A percentile compares a stretch with the other conserved stretches of the same genome.
These are phyloP conservation scores for Bipolaris zeicola DNA, from an alignment of 2,329 filamentous ascomycete genomes.

Conservation along the genomic window DNA sequence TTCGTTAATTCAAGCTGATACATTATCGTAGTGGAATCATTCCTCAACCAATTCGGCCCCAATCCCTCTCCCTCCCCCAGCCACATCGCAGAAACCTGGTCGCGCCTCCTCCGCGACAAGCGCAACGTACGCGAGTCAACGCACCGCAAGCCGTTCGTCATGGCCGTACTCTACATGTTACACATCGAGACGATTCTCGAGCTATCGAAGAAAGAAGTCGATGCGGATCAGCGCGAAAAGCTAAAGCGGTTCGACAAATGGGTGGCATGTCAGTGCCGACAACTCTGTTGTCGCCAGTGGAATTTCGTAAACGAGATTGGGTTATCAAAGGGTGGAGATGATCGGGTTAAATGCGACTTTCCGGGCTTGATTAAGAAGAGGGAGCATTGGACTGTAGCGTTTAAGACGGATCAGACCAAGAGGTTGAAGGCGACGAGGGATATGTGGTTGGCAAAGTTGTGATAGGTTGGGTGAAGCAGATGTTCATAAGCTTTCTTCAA, in stretches of 20 bases:
- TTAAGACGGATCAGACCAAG: conserved; percentile 2
- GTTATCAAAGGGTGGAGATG: conserved; percentile 3
- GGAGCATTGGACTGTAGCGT: conserved; percentile 5
- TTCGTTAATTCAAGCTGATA: neutral
- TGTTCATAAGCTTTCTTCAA: neutral
- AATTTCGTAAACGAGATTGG: conserved; percentile 12
- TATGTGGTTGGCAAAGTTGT: conserved; percentile 3
- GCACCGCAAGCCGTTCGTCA: conserved; percentile 12
- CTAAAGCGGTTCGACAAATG: conserved; percentile 10
- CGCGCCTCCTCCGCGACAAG: conserved; percentile 10
- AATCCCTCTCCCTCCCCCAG: neutral
- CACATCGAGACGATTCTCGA: conserved; percentile 7
- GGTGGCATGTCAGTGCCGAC: conserved; percentile 9
- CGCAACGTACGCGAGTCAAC: neutral
- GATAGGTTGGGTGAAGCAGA: neutral
- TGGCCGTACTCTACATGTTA: conserved; percentile 11
- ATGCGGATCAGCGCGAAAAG: conserved; percentile 10
- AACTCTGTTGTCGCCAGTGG: conserved; percentile 3
- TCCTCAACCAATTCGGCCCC: conserved; percentile 9
- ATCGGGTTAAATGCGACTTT: conserved; percentile 1
- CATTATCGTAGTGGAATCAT: neutral
- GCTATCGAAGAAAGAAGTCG: conserved; percentile 1
- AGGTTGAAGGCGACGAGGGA: conserved; percentile 8
- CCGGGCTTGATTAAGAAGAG: neutral
- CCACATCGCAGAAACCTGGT: conserved; percentile 7